Percentiles rank a stretch among this genome's conserved stretches.
phyloP scores from a whole-genome alignment of 2,329 filamentous ascomycete species.

The Cryphonectria naterciae region DNA sequence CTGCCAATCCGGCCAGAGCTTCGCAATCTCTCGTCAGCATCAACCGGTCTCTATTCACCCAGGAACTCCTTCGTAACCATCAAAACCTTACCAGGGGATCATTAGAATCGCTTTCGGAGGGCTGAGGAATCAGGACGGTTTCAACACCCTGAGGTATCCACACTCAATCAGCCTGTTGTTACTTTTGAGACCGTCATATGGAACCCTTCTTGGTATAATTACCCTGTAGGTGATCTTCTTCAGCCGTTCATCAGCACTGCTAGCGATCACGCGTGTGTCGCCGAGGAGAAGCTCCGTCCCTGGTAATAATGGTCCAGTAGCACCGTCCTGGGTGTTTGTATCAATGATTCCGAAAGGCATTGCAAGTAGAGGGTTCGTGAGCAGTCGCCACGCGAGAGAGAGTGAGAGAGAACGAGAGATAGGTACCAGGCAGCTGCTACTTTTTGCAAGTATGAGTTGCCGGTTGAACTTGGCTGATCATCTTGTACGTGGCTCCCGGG shows the following conservation, averaged over 20 bases:
- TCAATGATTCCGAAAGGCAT: constrained; percentile 37
- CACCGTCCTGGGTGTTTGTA: constrained; percentile 27
- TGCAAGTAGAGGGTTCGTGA: background rate
- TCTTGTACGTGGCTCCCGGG: background rate
- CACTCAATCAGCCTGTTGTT: background rate
- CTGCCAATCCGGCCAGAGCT: constrained; percentile 33
- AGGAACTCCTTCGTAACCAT: background rate
- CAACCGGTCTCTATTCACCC: background rate
- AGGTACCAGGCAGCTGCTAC: background rate
- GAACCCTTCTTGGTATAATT: background rate
- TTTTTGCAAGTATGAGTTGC: background rate
- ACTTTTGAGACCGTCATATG: background rate
- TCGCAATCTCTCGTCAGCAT: constrained; percentile 8
- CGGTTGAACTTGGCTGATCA: background rate
- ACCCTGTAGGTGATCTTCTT: constrained; percentile 26
- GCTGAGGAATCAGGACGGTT: constrained; percentile 31
- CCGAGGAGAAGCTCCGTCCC: constrained; percentile 36
- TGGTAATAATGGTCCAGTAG: constrained; percentile 30
- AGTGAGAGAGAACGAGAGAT: background rate
- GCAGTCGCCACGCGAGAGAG: background rate
- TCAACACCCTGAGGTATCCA: constrained; percentile 24
- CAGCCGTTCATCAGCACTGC: constrained; percentile 13
- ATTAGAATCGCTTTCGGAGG: constrained; percentile 27
- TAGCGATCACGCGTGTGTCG: constrained; percentile 17
- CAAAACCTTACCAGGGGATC: constrained; percentile 30